Percentiles rank a stretch among this genome's conserved stretches.
phyloP scores from a whole-genome alignment of 164 flowering plant species.

The Stephania cephalantha region DNA sequence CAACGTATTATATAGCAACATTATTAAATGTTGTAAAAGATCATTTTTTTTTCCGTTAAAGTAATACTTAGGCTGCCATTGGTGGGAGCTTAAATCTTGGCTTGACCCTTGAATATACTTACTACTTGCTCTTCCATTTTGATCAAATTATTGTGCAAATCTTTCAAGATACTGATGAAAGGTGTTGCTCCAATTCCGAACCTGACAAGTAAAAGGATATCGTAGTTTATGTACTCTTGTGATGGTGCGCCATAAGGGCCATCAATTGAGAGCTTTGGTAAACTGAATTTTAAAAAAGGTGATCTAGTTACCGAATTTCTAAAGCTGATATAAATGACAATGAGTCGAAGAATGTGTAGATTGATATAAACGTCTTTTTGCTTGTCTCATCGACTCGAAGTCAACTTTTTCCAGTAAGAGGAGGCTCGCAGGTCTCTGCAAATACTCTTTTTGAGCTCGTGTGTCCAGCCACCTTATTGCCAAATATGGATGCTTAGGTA shows the following conservation, averaged over 20 bases:
- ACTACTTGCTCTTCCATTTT: constrained; percentile 81
- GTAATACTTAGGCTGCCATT: neutral
- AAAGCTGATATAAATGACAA: neutral
- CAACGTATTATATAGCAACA: too few species aligned
- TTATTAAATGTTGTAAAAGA: too few species aligned
- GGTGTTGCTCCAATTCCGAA: constrained; percentile 98
- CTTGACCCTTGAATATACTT: constrained; percentile 10
- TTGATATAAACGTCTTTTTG: constrained; percentile 42
- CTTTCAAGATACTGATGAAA: constrained; percentile 88
- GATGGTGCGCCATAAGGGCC: constrained; percentile 99
- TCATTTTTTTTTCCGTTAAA: neutral
- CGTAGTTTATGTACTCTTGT: constrained; percentile 83
- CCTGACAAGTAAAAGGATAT: constrained; percentile 80
- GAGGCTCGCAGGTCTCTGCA: constrained; percentile 77
- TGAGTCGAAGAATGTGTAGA: neutral
- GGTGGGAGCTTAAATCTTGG: too few species aligned
- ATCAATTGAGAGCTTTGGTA: constrained; percentile 86
- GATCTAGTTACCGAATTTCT: neutral
- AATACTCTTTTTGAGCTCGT: constrained; percentile 78
- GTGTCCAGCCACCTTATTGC: constrained; percentile 97
- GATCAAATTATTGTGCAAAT: constrained; percentile 77
- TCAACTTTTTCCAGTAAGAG: constrained; percentile 73
- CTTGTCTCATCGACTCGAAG: constrained; percentile 91
- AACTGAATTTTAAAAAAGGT: constrained; percentile 26
- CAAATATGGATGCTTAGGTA: constrained; percentile 88